Percentiles rank a stretch among this genome's conserved stretches.
These are phyloP conservation scores for Tuber melanosporum DNA, from an alignment of 495 filamentous ascomycete genomes.

Conservation along the genomic window DNA sequence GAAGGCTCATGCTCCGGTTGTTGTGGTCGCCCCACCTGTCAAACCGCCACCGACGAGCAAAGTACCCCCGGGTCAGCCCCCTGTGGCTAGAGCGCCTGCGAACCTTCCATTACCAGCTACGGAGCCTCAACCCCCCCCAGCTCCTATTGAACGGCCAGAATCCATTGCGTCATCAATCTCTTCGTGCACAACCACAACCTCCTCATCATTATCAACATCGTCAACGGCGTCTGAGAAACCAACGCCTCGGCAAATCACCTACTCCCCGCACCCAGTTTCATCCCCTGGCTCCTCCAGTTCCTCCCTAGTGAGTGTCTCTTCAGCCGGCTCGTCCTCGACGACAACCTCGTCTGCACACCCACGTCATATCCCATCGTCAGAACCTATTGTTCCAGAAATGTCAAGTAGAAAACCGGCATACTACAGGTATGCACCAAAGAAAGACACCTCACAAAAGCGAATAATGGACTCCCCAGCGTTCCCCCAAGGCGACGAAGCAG, in stretches of 20 bases:
- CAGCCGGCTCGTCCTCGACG: constrained; percentile 16
- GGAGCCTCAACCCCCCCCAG: constrained; percentile 15
- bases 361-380: constrained; percentile 8
- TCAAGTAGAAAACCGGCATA: constrained; percentile 19
- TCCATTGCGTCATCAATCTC: constrained; percentile 24
- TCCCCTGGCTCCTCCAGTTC: constrained; percentile 17
- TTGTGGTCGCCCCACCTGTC: not conserved
- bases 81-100: constrained; percentile 3
- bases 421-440: constrained; percentile 23
- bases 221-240: constrained; percentile 19
- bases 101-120: constrained; percentile 8
- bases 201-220: constrained; percentile 11
- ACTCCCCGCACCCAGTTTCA: constrained; percentile 8
- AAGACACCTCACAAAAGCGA: constrained; percentile 11
- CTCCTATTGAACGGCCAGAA: constrained; percentile 16
- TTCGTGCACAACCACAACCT: constrained; percentile 6
- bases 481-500: not conserved
- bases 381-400: constrained; percentile 14
- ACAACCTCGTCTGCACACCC: constrained; percentile 17
- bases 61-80: constrained; percentile 1
- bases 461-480: constrained; percentile 33
- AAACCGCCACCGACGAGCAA: constrained; percentile 1
- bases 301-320: constrained; percentile 18
- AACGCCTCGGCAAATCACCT: constrained; percentile 15
- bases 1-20: not conserved